Conservation (phyloP, 2,329 filamentous ascomycete species). For the Stemphylium vesicarium region DNA sequence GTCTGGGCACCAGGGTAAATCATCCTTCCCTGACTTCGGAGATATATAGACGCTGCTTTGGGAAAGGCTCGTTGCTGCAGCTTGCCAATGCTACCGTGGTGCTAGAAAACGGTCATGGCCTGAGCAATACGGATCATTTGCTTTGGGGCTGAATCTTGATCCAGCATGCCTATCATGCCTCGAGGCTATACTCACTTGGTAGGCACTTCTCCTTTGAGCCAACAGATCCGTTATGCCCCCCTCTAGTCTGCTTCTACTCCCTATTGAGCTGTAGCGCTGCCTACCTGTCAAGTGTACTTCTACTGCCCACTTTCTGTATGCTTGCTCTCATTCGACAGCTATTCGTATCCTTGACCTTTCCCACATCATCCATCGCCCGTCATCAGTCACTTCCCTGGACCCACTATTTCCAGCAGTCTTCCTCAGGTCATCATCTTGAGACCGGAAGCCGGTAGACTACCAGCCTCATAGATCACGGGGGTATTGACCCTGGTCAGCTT, state of each 20-base stretch:
- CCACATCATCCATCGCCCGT: constrained; percentile 27
- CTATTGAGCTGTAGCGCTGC: constrained; percentile 44
- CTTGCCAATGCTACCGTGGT: constrained; percentile 55
- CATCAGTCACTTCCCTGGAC: constrained; percentile 16
- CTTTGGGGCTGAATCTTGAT: constrained; percentile 55
- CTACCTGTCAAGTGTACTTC: constrained; percentile 42
- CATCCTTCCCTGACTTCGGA: constrained; percentile 49
- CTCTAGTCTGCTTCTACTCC: constrained; percentile 41
- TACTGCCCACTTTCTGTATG: constrained; percentile 21
- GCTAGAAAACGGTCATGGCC: constrained; percentile 52
- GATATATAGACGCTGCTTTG: constrained; percentile 51
- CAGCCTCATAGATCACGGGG: constrained; percentile 44
- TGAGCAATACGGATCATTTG: constrained; percentile 54
- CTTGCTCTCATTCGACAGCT: constrained; percentile 29
- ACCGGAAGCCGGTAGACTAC: constrained; percentile 31
- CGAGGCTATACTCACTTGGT: constrained; percentile 46
- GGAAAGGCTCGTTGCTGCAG: constrained; percentile 55
- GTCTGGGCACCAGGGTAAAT: constrained; percentile 47
- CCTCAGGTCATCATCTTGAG: constrained; percentile 27
- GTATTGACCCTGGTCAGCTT: constrained; percentile 35
- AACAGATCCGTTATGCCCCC: constrained; percentile 44
- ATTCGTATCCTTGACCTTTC: constrained; percentile 29
- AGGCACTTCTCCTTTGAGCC: constrained; percentile 49
- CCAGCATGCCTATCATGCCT: constrained; percentile 42
- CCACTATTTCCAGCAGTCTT: constrained; percentile 14